phyloP scores from a whole-genome alignment of 805 yeast species.

The Spathaspora arborariae region DNA sequence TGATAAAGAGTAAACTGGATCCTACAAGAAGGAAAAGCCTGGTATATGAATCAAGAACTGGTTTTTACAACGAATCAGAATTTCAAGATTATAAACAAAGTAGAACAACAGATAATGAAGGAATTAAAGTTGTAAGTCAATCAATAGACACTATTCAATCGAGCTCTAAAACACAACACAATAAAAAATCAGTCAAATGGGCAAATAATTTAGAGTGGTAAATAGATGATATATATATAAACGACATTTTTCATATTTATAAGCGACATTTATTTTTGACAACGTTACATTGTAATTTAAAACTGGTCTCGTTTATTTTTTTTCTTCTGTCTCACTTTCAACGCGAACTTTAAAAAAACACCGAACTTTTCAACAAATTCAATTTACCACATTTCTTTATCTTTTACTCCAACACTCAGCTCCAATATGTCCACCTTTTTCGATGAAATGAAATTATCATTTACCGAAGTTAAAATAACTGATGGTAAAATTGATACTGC shows the following conservation, averaged over 20 bases:
- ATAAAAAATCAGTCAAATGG: constrained; percentile 23
- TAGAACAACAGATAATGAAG: too few species aligned
- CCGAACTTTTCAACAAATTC: not conserved
- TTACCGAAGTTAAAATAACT: constrained; percentile 66
- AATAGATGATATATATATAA: not conserved
- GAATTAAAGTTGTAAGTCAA: constrained; percentile 21
- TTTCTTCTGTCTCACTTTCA: not conserved
- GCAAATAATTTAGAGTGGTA: constrained; percentile 35
- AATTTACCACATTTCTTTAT: not conserved
- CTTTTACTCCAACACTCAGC: not conserved
- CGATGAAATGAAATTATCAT: constrained; percentile 71
- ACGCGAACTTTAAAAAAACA: not conserved
- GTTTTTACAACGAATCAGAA: constrained; percentile 30
- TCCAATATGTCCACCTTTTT: constrained; percentile 66
- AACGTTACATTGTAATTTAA: not conserved
- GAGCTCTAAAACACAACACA: constrained; percentile 1
- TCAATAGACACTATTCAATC: not conserved
- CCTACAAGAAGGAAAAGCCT: not conserved
- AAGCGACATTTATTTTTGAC: not conserved
- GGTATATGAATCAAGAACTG: constrained; percentile 10
- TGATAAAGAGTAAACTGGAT: constrained; percentile 11
- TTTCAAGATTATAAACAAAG: constrained; percentile 21
- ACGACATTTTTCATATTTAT: not conserved
- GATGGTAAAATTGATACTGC: constrained; percentile 67
- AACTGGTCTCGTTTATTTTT: not conserved